Base-by-base conservation (phyloP, 805 yeast genomes). In the Candida argentea region DNA sequence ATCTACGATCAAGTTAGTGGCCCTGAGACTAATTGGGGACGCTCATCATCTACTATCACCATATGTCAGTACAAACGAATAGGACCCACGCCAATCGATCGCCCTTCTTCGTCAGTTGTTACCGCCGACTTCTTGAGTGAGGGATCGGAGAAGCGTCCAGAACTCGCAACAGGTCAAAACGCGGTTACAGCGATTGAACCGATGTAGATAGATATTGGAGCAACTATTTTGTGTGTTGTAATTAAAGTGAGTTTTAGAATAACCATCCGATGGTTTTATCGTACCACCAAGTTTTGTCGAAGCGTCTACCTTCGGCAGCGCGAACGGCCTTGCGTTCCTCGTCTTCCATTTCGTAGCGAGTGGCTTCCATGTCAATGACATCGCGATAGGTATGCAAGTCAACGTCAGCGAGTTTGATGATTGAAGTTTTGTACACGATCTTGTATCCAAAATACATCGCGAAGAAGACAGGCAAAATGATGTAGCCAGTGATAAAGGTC, bases 401-500 rank as follows among this genome's bases (percentile, higher is more conserved):
- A 16, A 70, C 78, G 39, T 76, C 82, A 25, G 53, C 56, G 5
- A 82, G 67, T 22, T 44, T 50, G 29, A 70, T 61, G 16, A 62
- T 33, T 40, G 60, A 64, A 19, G 80, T 62, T 48, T 65, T 73
- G 47, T 52, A 54, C 37, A 56, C 38, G 21, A 75, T n/a, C 56
- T 78, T 78, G 61, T 72, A 76, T 5, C 82, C 84, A 36, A 67
- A 41, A 38, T 57, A 67, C 33, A 68, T 58, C 26, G 71, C 55
- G 20, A 75, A 22, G 41, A 65, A 80, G 7, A 78, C 74, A 20
- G 84, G 84, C 26, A 80, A 65, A 17, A 82, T 81, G 43, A 81
- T 76, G 55, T 81, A 80, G 25, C 87, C 86, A 19, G 89, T 78
- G 44, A 81, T 76, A 46, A 82, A 82, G 12, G 62, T 61, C 51